phyloP scores from a whole-genome alignment of 2,329 filamentous ascomycete genomes.

The Myriosclerotinia scirpicola region DNA sequence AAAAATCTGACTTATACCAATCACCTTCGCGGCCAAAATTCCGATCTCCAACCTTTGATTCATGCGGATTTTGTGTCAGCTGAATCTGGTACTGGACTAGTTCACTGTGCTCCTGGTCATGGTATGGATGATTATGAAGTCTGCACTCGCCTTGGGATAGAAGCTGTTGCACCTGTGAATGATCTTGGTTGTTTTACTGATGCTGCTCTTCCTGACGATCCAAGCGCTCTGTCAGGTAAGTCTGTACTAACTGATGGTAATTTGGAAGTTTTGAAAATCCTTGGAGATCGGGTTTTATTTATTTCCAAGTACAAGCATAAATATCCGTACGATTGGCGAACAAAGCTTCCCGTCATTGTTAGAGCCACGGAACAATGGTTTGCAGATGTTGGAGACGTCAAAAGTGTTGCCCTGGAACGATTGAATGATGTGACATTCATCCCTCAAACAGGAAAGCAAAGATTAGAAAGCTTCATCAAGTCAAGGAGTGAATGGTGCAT shows the following conservation, averaged over 20 bases:
- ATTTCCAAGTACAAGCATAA: conserved; percentile 79
- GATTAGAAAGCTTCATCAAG: conserved; percentile 82
- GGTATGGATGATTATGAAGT: conserved; percentile 95
- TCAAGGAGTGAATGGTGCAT: conserved; percentile 97
- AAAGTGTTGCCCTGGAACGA: conserved; percentile 67
- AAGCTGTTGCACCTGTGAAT: conserved; percentile 79
- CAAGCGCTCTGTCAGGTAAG: conserved; percentile 66
- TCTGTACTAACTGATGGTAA: conserved; percentile 71
- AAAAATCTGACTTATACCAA: conserved; percentile 68
- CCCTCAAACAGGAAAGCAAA: conserved; percentile 68
- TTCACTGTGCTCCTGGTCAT: conserved; percentile 91
- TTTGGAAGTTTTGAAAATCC: conserved; percentile 65
- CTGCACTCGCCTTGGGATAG: conserved; percentile 68
- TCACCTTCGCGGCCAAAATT: conserved; percentile 60
- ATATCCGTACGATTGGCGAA: conserved; percentile 97
- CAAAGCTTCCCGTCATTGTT: conserved; percentile 87
- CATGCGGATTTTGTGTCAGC: conserved; percentile 86
- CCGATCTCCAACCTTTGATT: conserved; percentile 66
- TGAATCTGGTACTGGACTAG: conserved; percentile 89
- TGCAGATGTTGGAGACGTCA: conserved; percentile 83
- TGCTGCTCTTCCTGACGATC: conserved; percentile 72
- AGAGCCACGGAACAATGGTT: conserved; percentile 98
- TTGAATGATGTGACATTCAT: conserved; percentile 75
- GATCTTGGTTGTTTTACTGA: conserved; percentile 77
- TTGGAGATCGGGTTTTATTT: conserved; percentile 65